Evolutionary conservation across 495 filamentous ascomycete species (phyloP).

Genomic region (Trichoderma orchidacearum): DNA sequence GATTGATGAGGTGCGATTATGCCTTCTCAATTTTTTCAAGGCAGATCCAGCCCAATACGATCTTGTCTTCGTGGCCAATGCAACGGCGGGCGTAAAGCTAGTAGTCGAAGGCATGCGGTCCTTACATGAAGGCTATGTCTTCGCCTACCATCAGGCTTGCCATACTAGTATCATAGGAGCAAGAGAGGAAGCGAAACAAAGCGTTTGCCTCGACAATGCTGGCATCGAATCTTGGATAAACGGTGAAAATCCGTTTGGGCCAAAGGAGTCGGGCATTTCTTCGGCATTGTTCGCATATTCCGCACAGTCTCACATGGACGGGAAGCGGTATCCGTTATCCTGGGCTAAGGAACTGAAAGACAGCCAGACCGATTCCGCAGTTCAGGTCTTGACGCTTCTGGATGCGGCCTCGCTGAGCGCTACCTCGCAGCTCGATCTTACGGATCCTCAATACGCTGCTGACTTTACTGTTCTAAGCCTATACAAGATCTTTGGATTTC

Average conservation of each 20-base stretch:
- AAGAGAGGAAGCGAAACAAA: constrained; percentile 52
- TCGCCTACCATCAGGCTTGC: constrained; percentile 68
- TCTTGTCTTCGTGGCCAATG: constrained; percentile 82
- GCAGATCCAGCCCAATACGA: constrained; percentile 77
- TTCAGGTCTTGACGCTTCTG: constrained; percentile 54
- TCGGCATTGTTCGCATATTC: constrained; percentile 64
- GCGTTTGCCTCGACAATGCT: constrained; percentile 52
- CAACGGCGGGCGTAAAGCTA: constrained; percentile 82
- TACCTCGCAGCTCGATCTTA: constrained; percentile 62
- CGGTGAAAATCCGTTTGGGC: constrained; percentile 9
- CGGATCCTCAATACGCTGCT: constrained; percentile 44
- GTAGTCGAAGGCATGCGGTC: constrained; percentile 63
- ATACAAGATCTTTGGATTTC: constrained; percentile 96
- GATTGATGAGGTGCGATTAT: constrained; percentile 63
- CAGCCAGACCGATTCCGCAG: not conserved
- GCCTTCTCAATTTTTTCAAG: constrained; percentile 65
- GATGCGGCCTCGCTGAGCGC: constrained; percentile 80
- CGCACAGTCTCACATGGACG: constrained; percentile 89
- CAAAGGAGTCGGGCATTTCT: not conserved
- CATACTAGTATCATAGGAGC: constrained; percentile 85
- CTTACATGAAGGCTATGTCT: constrained; percentile 54
- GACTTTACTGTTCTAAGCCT: constrained; percentile 88
- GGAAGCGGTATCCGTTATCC: constrained; percentile 54
- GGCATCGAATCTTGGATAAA: constrained; percentile 59
- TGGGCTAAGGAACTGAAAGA: constrained; percentile 50